Base-by-base conservation (phyloP, 176 grass and related monocot species). In the Cenchrus americanus region DNA sequence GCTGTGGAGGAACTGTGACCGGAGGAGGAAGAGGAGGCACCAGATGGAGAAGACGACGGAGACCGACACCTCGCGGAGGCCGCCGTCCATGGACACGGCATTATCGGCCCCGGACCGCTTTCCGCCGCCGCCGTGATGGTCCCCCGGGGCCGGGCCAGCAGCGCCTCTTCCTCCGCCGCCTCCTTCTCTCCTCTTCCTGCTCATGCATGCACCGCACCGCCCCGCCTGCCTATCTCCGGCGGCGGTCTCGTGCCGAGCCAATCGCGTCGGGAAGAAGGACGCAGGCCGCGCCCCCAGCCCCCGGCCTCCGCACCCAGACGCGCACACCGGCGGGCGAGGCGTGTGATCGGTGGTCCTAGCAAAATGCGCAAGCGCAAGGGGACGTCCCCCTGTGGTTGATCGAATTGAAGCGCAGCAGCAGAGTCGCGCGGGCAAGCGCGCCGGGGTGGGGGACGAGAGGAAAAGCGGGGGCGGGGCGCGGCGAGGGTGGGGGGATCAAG, bases 21-120 rank as follows among this genome's bases (percentile, higher is more conserved):
- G 86, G 32, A 89, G 88, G 82, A 91, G 81, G 65, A 94, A 86
- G 80, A 91, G 75, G 84, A 97, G 62, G 71, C 90, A 97, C 94
- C 88, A 94, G 37, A 90, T 61, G 55, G 90, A 92, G 70, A 97
- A 66, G 71, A 88, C 71, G 17, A 92, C 90, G 24, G 95, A 90
- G 43, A 95, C 77, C 3, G 88, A 93, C 75, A 94, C 74, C 90
- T 93, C 88, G 70, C 91, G 88, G 68, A 95, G 82, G 84, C 86
- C 82, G 63, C 82, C 85, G 65, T 91, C 77, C 89, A 91, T 91
- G 85, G 89, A 84, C 63, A 88, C 68, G 75, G 75, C 79, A 86
- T 90, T 83, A 48, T 83, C 47, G 18, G 5, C 61, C 37, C 5
- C 61, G 34, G 55, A 8, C 17, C 71, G 76, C 64, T 69, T 54